Base-by-base conservation (phyloP, 768 basidiomycete genomes). In the Lentinula sp. region DNA sequence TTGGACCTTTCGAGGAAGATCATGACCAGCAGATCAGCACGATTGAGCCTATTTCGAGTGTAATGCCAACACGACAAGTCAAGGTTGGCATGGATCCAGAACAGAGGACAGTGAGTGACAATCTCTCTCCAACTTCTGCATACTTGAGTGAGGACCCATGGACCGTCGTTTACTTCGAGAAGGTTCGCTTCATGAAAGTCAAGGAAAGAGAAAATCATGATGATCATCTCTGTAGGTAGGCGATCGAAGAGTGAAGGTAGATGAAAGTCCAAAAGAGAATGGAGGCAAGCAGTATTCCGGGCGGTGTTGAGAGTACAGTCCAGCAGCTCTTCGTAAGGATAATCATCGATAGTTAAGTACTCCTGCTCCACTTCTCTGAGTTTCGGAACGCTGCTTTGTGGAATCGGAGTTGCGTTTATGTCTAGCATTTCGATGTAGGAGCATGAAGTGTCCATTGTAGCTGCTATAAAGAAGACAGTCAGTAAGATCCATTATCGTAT, bases 221-320 rank as follows among this genome's bases (percentile, higher is more conserved):
- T 9, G n/a, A 61, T 28, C 18, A 61, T 57, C 21, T 61, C 61
- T n/a, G 61, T 55, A 9, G 61, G 61, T 32, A 57, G 34, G 21
- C 21, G 23, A 23, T 43, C 28, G 40, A 42, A 51, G 11, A 48
- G 0, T 48, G 46, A 13, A 48, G 6, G 46, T 16, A 11, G 10
- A 21, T 6, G 16, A n/a, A 28, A 18, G 46, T 23, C 21, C 46
- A 18, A 23, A 23, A 18, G 7, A 48, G 46, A 11, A 7, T 28
- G 21, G 46, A 23, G 7, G 2, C 5, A 15, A 7, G 42, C 7
- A 43, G n/a, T 6, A 16, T 43, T 43, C 15, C 3, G 7, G 16
- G 15, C 4, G 42, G n/a, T 5, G 42, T 4, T 43, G 7, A 16
- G n/a, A 16, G 42, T 15, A 1, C 15, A 7, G n/a, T 43, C 42